These are phyloP conservation scores for Murraya paniculata DNA, from an alignment of 345 rosid species.

Conservation along the genomic window DNA sequence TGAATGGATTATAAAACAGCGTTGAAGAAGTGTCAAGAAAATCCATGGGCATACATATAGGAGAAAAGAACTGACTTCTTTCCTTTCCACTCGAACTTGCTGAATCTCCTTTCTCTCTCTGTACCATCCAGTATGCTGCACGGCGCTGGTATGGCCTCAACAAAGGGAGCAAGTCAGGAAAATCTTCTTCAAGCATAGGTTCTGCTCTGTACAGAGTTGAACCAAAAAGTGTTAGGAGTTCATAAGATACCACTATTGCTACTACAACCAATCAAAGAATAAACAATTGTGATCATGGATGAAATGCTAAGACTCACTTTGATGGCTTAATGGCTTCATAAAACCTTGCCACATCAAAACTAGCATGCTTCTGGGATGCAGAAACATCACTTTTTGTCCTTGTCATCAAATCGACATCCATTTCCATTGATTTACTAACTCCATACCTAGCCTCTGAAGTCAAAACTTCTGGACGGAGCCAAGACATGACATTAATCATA, in stretches of 20 bases:
- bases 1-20: constrained; percentile 94
- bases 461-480: constrained; percentile 89
- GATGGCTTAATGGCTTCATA: constrained; percentile 96
- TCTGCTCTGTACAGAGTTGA: constrained; percentile 43
- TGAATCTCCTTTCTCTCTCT: constrained; percentile 69
- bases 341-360: constrained; percentile 72
- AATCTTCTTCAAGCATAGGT: constrained; percentile 58
- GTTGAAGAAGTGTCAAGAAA: constrained; percentile 64
- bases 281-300: not conserved
- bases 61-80: constrained; percentile 53
- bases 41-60: constrained; percentile 58
- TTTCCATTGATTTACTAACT: constrained; percentile 23
- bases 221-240: constrained; percentile 8
- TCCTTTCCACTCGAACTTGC: constrained; percentile 32
- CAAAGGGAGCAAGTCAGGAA: constrained; percentile 70
- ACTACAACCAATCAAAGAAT: constrained; percentile 5
- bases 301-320: constrained; percentile 53
- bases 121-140: constrained; percentile 95
- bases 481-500: constrained; percentile 84
- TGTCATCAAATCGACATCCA: constrained; percentile 25
- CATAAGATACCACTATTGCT: not conserved
- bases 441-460: constrained; percentile 81
- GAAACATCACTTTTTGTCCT: constrained; percentile 28
- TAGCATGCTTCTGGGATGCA: constrained; percentile 37
- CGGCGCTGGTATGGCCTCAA: constrained; percentile 93